Evolutionary conservation across 116 monocot species (phyloP).

Genomic region (Posidonia oceanica): DNA sequence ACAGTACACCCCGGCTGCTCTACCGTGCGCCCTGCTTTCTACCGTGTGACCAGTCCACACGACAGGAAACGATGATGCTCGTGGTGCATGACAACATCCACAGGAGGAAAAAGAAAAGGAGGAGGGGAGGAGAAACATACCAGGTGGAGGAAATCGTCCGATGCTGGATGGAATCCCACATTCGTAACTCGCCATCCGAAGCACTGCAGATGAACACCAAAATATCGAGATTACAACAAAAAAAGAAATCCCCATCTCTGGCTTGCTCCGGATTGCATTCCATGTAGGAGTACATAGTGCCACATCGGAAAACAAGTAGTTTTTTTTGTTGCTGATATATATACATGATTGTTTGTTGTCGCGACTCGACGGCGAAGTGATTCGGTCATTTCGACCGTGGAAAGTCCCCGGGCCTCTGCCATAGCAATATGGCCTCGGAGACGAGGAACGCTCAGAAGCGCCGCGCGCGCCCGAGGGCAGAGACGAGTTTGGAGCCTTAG

Average conservation of each 20-base stretch:
- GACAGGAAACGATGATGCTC: neutral
- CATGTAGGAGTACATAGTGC: too few relatives aligned
- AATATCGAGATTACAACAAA: neutral
- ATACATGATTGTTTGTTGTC: too few relatives aligned
- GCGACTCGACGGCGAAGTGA: too few relatives aligned
- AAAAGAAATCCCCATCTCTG: neutral
- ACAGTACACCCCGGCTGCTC: slow-evolving; percentile 55
- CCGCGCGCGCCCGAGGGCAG: too few relatives aligned
- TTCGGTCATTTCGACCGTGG: too few relatives aligned
- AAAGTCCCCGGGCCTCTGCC: too few relatives aligned
- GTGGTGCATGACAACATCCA: neutral
- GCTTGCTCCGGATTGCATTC: too few relatives aligned
- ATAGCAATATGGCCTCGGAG: too few relatives aligned
- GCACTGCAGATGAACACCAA: slow-evolving; percentile 20
- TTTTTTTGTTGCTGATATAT: too few relatives aligned
- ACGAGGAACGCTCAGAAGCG: too few relatives aligned
- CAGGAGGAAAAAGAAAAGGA: neutral
- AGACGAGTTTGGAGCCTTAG: too few relatives aligned
- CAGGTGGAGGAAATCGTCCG: slow-evolving; percentile 55
- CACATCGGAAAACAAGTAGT: too few relatives aligned
- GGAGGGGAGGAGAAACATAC: slow-evolving; percentile 12
- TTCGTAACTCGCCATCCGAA: slow-evolving; percentile 73
- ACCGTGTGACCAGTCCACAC: neutral
- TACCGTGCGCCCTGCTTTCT: slow-evolving; percentile 72
- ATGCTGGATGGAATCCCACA: slow-evolving; percentile 67